Evolutionary conservation across 768 basidiomycete genomes (phyloP).

Genomic region (Rhodotorula diobovata): DNA sequence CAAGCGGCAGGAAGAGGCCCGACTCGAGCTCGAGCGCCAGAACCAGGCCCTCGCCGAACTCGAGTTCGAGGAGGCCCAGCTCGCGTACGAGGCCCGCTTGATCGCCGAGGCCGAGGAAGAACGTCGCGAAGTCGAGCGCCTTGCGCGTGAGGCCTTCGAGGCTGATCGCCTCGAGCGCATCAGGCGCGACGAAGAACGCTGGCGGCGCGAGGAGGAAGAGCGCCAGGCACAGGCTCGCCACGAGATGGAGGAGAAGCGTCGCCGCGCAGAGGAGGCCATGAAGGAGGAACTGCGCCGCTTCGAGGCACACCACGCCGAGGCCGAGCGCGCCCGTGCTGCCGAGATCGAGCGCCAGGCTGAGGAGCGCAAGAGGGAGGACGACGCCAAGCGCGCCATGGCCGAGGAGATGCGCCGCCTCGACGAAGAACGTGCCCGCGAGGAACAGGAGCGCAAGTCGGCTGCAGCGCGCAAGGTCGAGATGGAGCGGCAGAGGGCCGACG

Average conservation of each 20-base stretch:
- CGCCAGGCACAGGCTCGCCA: neutral
- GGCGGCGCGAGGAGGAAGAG: slow-evolving; percentile 6
- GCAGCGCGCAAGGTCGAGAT: slow-evolving; percentile 13
- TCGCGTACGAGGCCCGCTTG: slow-evolving; percentile 14
- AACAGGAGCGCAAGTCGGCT: neutral
- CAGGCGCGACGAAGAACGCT: neutral
- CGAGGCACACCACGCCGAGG: slow-evolving; percentile 20
- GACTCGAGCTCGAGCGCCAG: slow-evolving; percentile 23
- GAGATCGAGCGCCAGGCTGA: slow-evolving; percentile 9
- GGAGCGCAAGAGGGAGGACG: slow-evolving; percentile 23
- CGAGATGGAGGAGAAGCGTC: slow-evolving; percentile 5
- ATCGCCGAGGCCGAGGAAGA: slow-evolving; percentile 16
- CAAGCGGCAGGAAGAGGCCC: slow-evolving; percentile 23
- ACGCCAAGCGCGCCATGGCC: slow-evolving; percentile 21
- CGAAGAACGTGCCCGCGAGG: slow-evolving; percentile 19
- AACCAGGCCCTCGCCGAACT: slow-evolving; percentile 21
- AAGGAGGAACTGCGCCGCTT: slow-evolving; percentile 9
- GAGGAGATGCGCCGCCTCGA: slow-evolving; percentile 16
- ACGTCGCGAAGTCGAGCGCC: slow-evolving; percentile 9
- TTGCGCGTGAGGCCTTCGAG: slow-evolving; percentile 1
- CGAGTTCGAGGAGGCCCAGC: slow-evolving; percentile 28
- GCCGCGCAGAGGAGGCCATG: slow-evolving; percentile 6
- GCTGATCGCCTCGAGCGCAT: neutral
- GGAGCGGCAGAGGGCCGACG: slow-evolving; percentile 16
- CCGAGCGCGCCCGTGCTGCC: neutral